A percentile compares a stretch with the other conserved stretches of the same genome.
These are phyloP conservation scores for Allium sativum DNA, from an alignment of 106 monocot species.

Conservation along the genomic window DNA sequence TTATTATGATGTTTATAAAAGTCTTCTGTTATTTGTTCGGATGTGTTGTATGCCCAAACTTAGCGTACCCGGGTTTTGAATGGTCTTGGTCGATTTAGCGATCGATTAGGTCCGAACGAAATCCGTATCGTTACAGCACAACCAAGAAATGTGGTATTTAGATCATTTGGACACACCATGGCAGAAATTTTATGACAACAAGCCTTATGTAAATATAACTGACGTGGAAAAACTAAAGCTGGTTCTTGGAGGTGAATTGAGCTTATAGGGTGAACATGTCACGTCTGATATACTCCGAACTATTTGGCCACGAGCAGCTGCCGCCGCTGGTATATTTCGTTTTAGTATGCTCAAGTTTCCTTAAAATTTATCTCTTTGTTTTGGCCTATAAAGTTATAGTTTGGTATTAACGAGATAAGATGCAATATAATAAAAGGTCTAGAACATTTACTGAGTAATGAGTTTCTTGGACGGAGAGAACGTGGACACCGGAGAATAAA, in stretches of 20 bases:
- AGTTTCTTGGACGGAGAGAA: constrained; percentile 29
- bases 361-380: background rate
- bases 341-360: background rate
- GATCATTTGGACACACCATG: constrained; percentile 77
- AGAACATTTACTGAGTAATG: no score
- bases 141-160: constrained; percentile 86
- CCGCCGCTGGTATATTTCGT: constrained; percentile 24
- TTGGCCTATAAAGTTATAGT: background rate
- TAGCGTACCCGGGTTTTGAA: no score
- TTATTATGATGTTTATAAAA: no score
- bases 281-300: constrained; percentile 82
- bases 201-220: constrained; percentile 60
- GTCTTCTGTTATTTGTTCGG: no score
- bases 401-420: no score
- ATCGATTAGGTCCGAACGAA: no score
- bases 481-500: constrained; percentile 68
- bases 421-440: no score
- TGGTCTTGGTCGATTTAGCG: no score
- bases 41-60: no score
- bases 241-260: constrained; percentile 85
- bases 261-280: constrained; percentile 80
- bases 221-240: constrained; percentile 48
- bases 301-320: constrained; percentile 97
- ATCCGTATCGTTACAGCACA: no score
- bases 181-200: constrained; percentile 72